Evolutionary conservation across 2,329 filamentous ascomycete species (phyloP).

Genomic region (Cladophialophora carrionii): DNA sequence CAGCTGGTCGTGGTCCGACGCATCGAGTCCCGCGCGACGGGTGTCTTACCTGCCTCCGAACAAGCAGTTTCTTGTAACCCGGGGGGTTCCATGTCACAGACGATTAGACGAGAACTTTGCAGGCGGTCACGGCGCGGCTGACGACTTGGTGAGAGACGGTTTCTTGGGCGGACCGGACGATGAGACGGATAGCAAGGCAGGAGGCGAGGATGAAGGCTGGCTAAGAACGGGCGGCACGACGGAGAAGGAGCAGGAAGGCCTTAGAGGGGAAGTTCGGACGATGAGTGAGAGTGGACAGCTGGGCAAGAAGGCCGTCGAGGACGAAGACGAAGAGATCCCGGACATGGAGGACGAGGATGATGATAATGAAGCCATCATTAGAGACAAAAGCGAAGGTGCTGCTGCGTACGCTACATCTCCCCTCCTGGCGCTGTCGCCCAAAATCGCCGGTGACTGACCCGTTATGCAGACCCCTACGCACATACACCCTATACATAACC

Average conservation of each 20-base stretch:
- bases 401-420: conserved; percentile 54
- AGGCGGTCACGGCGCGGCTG: conserved; percentile 81
- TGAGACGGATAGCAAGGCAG: conserved; percentile 45
- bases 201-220: conserved; percentile 78
- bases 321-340: conserved; percentile 80
- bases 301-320: conserved; percentile 68
- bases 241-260: conserved; percentile 66
- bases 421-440: background rate
- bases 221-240: conserved; percentile 77
- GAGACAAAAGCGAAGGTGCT: conserved; percentile 64
- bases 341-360: conserved; percentile 99
- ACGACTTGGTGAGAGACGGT: conserved; percentile 81
- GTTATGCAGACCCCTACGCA: conserved; percentile 70
- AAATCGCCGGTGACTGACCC: conserved; percentile 13
- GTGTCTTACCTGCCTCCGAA: conserved; percentile 79
- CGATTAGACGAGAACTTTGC: conserved; percentile 92
- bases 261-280: conserved; percentile 79
- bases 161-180: conserved; percentile 57
- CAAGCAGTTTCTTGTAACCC: conserved; percentile 94
- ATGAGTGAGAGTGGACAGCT: conserved; percentile 88
- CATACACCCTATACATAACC: conserved; percentile 98
- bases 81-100: conserved; percentile 90
- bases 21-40: conserved; percentile 76
- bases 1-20: conserved; percentile 94
- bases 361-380: conserved; percentile 91